phyloP scores from a whole-genome alignment of 345 rosid genomes.

The Euphorbia lathyris region DNA sequence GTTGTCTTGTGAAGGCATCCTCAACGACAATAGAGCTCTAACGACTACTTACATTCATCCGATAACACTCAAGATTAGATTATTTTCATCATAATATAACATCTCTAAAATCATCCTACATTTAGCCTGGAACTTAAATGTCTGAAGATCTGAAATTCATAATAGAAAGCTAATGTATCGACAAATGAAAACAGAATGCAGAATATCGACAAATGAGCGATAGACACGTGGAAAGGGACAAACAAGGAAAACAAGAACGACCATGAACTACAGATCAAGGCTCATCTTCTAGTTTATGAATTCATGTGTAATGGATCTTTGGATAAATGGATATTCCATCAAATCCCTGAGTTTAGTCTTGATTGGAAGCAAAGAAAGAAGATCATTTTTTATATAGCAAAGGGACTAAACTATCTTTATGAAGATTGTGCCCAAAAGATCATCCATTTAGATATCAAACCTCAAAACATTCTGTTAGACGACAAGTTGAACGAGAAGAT shows the following conservation, averaged over 20 bases:
- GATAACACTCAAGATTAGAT: not conserved
- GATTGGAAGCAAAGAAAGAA: slow-evolving; percentile 74
- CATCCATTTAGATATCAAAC: slow-evolving; percentile 7
- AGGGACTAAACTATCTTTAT: slow-evolving; percentile 79
- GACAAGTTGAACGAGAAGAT: not conserved
- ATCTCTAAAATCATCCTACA: not conserved
- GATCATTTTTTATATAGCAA: slow-evolving; percentile 80
- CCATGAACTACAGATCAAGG: too few relatives aligned
- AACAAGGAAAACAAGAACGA: not conserved
- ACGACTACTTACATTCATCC: not conserved
- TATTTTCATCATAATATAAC: not conserved
- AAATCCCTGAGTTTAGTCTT: slow-evolving; percentile 40
- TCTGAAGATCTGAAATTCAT: not conserved
- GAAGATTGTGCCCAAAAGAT: slow-evolving; percentile 54
- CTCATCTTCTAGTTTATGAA: slow-evolving; percentile 77
- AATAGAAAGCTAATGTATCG: too few relatives aligned
- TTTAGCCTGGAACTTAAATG: too few relatives aligned
- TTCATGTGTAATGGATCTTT: slow-evolving; percentile 79
- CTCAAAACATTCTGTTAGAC: slow-evolving; percentile 6
- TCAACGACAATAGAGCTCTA: not conserved
- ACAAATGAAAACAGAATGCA: too few relatives aligned
- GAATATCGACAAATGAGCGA: not conserved
- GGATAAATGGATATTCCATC: slow-evolving; percentile 60
- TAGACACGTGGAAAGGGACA: not conserved
- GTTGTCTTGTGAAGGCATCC: too few relatives aligned